Evolutionary conservation across 164 flowering plant genomes (phyloP).

Genomic region (Euptelea pleiosperma): DNA sequence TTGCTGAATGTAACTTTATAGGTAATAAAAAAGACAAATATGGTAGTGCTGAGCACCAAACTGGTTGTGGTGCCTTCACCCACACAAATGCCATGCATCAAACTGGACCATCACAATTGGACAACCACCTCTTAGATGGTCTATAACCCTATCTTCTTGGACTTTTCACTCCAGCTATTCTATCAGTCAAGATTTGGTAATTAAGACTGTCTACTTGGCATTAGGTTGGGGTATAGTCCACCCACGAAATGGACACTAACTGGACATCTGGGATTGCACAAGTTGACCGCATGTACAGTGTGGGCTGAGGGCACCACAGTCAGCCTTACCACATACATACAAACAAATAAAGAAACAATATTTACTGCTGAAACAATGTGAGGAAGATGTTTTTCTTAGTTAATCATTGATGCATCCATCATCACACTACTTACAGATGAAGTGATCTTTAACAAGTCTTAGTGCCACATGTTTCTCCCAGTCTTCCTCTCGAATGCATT

Average conservation of each 20-base stretch:
- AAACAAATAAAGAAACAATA: background rate
- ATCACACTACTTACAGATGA: conserved; percentile 71
- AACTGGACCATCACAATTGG: no score
- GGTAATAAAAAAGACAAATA: background rate
- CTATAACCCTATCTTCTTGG: no score
- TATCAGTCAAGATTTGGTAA: no score
- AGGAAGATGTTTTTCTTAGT: background rate
- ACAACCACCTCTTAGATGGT: no score
- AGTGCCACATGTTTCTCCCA: conserved; percentile 65
- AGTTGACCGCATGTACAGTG: no score
- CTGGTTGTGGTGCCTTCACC: no score
- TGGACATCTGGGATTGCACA: no score
- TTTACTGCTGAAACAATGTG: background rate
- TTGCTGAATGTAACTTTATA: background rate
- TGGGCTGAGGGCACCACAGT: background rate
- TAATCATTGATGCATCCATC: background rate
- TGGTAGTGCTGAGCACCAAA: no score
- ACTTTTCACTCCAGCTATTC: no score
- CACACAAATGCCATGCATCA: background rate
- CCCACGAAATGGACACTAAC: no score
- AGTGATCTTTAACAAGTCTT: conserved; percentile 83
- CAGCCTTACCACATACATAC: background rate
- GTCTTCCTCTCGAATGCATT: conserved; percentile 68
- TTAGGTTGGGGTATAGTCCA: no score
- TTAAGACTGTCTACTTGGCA: no score